Base-by-base conservation (phyloP, 176 grass and related monocot genomes). In the Carex pumila region DNA sequence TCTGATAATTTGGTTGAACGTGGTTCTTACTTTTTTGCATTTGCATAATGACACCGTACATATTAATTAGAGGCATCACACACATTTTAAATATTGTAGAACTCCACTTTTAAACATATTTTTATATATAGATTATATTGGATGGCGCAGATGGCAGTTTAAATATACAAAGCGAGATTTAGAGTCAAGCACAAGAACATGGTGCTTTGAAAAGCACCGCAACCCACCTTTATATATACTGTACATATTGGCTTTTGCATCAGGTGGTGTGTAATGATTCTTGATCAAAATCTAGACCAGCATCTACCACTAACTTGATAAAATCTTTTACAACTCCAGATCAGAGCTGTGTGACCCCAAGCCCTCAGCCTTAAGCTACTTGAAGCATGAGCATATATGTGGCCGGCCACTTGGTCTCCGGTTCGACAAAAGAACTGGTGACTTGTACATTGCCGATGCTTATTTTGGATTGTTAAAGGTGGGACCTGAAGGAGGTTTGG, bases 361-460 rank as follows among this genome's bases (percentile, higher is more conserved):
- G 89, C 84, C 89, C 77, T 90, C 90, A 13, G 85, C 87, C 12
- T 71, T 90, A 34, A 90, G 86, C 34, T 98, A 98, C 84, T 90
- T 98, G 84, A 92, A 84, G 74, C 79, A 91, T 82, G 92, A 98
- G 86, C 95, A 98, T 89, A 63, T 93, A 68, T 98, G 95, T 82
- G 95, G 95, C 62, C 91, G 95, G 29, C 89, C 92, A 45, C 89
- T 98, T 2, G 95, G 95, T 19, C 68, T 98, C 68, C 89, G 92
- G 8, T 98, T 98, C 85, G 64, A 98, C 77, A 89, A 74, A 84
- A 68, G 62, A 12, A 93, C 64, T 0, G 92, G 95, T 7, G 91
- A 98, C 31, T 86, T 98, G n/a, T 94, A 94, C 88, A 98, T 98
- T 80, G 92, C 95, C 69, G 95, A 98, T 81, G 91, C 91, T 50